Evolutionary conservation across 345 rosid genomes (phyloP).

Genomic region (Populus alba): DNA sequence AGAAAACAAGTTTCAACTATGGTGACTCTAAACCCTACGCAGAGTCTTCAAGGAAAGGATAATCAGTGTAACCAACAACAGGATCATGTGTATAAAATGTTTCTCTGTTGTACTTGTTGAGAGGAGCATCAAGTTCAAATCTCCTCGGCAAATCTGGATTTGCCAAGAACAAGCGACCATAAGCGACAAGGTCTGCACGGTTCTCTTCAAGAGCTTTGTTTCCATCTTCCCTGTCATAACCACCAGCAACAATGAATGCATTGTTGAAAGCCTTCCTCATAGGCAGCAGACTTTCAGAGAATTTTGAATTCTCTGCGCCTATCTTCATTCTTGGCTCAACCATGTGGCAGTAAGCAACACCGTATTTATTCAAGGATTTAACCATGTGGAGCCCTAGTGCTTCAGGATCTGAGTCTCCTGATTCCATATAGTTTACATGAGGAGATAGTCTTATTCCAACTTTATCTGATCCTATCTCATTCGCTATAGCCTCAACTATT

Average conservation of each 20-base stretch:
- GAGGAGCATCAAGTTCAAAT: conserved; percentile 49
- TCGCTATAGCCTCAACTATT: conserved; percentile 53
- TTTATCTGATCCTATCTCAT: conserved; percentile 59
- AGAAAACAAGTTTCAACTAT: too few species aligned
- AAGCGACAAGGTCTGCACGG: conserved; percentile 50
- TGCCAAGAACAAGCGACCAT: conserved; percentile 53
- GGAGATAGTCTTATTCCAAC: conserved; percentile 67
- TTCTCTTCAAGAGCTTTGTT: conserved; percentile 39
- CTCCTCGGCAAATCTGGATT: conserved; percentile 71
- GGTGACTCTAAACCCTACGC: not conserved
- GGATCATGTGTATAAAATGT: conserved; percentile 52
- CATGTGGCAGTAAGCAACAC: conserved; percentile 59
- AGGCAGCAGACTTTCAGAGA: conserved; percentile 37
- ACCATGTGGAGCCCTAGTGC: conserved; percentile 59
- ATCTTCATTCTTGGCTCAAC: conserved; percentile 60
- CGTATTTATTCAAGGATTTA: conserved; percentile 47
- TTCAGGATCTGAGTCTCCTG: conserved; percentile 58
- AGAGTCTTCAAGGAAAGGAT: conserved; percentile 48
- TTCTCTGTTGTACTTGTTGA: conserved; percentile 46
- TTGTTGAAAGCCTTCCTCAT: conserved; percentile 62
- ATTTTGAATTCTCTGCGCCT: conserved; percentile 13
- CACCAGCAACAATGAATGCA: conserved; percentile 57
- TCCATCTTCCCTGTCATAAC: conserved; percentile 46
- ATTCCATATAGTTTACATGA: conserved; percentile 43
- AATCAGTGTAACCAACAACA: conserved; percentile 57